Conservation (phyloP, 352 stramenopile genomes). For the Phytophthora boehmeriae region DNA sequence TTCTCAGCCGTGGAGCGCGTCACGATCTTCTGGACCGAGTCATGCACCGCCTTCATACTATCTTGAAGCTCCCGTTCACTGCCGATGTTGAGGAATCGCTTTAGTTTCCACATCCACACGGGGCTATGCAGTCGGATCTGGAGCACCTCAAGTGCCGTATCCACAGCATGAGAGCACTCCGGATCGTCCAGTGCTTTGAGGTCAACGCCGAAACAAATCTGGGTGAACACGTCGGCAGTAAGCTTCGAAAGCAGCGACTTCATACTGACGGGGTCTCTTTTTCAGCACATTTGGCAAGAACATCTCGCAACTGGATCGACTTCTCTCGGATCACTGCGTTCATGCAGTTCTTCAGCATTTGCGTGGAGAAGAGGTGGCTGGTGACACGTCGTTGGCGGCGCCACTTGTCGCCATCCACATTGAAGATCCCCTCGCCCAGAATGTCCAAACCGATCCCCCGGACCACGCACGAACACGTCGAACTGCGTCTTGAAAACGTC, state of each 20-base stretch:
- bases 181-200: constrained; percentile 41
- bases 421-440: constrained; percentile 71
- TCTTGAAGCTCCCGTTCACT: constrained; percentile 30
- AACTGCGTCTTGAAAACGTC: constrained; percentile 55
- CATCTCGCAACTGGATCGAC: constrained; percentile 37
- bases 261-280: constrained; percentile 37
- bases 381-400: constrained; percentile 70
- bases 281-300: constrained; percentile 32
- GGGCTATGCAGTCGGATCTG: constrained; percentile 38
- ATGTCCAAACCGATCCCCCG: constrained; percentile 43
- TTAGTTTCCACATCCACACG: constrained; percentile 45
- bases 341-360: constrained; percentile 54
- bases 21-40: constrained; percentile 41
- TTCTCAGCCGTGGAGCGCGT: constrained; percentile 22
- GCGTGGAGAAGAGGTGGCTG: constrained; percentile 86
- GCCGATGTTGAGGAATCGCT: constrained; percentile 36
- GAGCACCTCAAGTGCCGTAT: constrained; percentile 31
- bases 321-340: constrained; percentile 48
- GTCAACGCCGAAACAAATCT: constrained; percentile 67
- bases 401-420: constrained; percentile 64
- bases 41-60: constrained; percentile 31
- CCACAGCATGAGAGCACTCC: constrained; percentile 14
- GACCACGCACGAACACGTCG: constrained; percentile 59
- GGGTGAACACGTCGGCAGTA: constrained; percentile 61
- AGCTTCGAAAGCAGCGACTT: constrained; percentile 49